Conservation (phyloP, 352 stramenopile genomes). For the Phytophthora quininea region DNA sequence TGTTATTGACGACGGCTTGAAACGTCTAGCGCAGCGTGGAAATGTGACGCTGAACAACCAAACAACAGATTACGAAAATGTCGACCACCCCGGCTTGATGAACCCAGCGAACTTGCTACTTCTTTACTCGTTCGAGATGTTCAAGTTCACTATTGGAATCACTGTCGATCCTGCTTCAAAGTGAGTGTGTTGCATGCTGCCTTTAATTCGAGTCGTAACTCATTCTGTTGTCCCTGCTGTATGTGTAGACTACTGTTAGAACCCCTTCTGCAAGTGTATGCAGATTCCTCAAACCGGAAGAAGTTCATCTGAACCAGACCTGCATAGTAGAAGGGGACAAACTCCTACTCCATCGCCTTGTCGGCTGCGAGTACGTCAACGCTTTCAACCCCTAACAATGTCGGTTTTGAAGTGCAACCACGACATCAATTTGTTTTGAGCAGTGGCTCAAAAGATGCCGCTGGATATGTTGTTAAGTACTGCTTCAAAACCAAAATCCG, state of each 20-base stretch:
- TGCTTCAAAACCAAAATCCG: conserved; percentile 25
- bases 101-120: background rate
- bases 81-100: background rate
- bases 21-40: background rate
- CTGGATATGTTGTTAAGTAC: conserved; percentile 28
- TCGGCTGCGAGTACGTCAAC: conserved; percentile 28
- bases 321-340: background rate
- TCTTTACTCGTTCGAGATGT: conserved; percentile 6
- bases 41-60: background rate
- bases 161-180: conserved; percentile 1
- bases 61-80: conserved; percentile 10
- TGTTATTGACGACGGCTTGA: conserved; percentile 4
- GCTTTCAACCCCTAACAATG: conserved; percentile 16
- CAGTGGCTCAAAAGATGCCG: conserved; percentile 12
- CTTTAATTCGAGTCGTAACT: background rate
- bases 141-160: conserved; percentile 6
- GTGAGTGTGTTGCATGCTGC: background rate
- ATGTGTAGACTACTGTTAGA: background rate
- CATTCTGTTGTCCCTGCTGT: background rate
- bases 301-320: background rate
- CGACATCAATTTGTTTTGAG: conserved; percentile 23
- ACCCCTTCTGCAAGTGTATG: conserved; percentile 11
- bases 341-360: background rate
- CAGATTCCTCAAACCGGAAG: conserved; percentile 9
- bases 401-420: conserved; percentile 26